Conservation (phyloP, 225 moss, liverwort and hornwort species). For the Lunularia cruciata region DNA sequence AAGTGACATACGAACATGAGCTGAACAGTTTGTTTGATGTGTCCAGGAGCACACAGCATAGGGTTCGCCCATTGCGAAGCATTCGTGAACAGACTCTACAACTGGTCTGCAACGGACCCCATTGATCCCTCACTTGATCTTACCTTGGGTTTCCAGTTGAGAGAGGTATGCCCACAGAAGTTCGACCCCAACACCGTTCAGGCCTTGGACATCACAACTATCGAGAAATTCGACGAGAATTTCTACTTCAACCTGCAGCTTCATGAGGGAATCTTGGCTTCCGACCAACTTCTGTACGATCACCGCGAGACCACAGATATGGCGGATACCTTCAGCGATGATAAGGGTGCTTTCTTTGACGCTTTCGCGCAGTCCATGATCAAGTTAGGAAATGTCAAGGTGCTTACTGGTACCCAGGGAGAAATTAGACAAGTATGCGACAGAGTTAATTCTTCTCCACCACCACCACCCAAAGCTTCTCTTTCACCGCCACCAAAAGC, state of each 20-base stretch:
- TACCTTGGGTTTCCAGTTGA: constrained; percentile 21
- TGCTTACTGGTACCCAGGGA: constrained; percentile 22
- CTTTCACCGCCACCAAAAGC: background rate
- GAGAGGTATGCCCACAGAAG: constrained; percentile 7
- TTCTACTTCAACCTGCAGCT: constrained; percentile 27
- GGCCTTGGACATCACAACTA: constrained; percentile 24
- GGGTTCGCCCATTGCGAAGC: constrained; percentile 33
- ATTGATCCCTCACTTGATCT: constrained; percentile 26
- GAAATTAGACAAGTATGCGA: constrained; percentile 19
- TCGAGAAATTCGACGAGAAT: constrained; percentile 22
- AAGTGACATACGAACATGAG: background rate
- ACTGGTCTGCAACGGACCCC: constrained; percentile 4
- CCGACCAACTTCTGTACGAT: constrained; percentile 26
- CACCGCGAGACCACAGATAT: background rate
- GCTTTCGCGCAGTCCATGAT: constrained; percentile 29
- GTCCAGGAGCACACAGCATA: constrained; percentile 30
- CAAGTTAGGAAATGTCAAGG: constrained; percentile 17
- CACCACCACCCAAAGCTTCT: background rate
- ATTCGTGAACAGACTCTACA: constrained; percentile 20
- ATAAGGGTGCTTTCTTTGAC: constrained; percentile 19
- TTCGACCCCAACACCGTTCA: constrained; percentile 12
- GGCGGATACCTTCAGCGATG: constrained; percentile 12
- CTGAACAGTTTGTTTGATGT: background rate
- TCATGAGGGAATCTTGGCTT: constrained; percentile 17
- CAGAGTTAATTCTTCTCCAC: background rate